phyloP scores from a whole-genome alignment of 352 stramenopile species.

The Peronosclerospora sorghi region DNA sequence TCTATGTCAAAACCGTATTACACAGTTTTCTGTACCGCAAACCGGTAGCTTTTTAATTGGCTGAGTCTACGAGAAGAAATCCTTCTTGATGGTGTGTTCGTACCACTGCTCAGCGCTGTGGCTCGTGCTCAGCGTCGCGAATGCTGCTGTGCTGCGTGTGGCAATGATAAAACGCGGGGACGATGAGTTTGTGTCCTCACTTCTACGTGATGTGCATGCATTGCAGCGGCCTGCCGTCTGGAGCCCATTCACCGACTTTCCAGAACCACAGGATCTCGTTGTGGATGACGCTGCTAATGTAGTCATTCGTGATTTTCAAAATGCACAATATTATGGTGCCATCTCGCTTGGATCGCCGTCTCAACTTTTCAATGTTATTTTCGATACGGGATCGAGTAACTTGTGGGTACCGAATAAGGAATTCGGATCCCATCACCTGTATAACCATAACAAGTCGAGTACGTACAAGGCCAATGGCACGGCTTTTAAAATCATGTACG shows the following conservation, averaged over 20 bases:
- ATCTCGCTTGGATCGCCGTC: slow-evolving; percentile 86
- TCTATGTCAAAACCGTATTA: too few relatives aligned
- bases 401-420: slow-evolving; percentile 90
- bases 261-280: neutral
- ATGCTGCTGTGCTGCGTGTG: slow-evolving; percentile 40
- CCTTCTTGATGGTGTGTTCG: too few relatives aligned
- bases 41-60: too few relatives aligned
- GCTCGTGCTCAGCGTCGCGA: slow-evolving; percentile 1
- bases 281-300: slow-evolving; percentile 24
- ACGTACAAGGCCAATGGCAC: slow-evolving; percentile 87
- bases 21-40: too few relatives aligned
- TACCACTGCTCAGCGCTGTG: slow-evolving; percentile 17
- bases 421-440: slow-evolving; percentile 71
- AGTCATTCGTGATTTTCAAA: slow-evolving; percentile 87
- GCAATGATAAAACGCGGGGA: slow-evolving; percentile 60
- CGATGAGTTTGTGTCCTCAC: slow-evolving; percentile 45
- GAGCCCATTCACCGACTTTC: slow-evolving; percentile 18
- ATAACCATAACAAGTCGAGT: slow-evolving; percentile 80
- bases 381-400: slow-evolving; percentile 95
- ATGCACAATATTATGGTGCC: slow-evolving; percentile 91
- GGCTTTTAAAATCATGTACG: slow-evolving; percentile 94
- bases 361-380: slow-evolving; percentile 92
- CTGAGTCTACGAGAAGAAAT: too few relatives aligned
- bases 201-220: slow-evolving; percentile 37
- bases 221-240: slow-evolving; percentile 33